Conservation (phyloP, 148 eudicot genomes). For the Fagopyrum esculentum region DNA sequence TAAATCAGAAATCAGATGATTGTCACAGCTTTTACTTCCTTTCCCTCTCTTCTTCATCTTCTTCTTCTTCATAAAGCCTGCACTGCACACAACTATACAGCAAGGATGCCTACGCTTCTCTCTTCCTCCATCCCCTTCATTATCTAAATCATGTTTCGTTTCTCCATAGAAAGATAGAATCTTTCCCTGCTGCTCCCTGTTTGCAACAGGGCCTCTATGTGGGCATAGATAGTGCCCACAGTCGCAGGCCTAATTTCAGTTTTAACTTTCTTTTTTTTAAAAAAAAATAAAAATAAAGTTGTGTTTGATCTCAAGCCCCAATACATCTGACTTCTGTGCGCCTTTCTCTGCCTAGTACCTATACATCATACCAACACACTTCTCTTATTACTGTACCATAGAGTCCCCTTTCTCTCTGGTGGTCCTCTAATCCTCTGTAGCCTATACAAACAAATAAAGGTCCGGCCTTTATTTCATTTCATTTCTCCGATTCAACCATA, state of each 20-base stretch:
- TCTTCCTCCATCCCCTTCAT: slow-evolving; percentile 4
- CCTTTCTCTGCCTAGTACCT: not conserved
- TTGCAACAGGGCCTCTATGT: slow-evolving; percentile 21
- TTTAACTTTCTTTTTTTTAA: not conserved
- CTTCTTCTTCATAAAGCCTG: not conserved
- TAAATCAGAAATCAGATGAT: slow-evolving; percentile 24
- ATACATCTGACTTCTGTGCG: not conserved
- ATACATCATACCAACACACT: not conserved
- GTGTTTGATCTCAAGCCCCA: not conserved
- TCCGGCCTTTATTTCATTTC: too few relatives aligned
- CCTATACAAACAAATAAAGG: too few relatives aligned
- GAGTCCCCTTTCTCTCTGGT: not conserved
- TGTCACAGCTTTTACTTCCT: slow-evolving; percentile 23
- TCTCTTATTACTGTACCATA: not conserved
- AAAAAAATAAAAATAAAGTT: not conserved
- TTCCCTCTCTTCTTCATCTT: slow-evolving; percentile 19
- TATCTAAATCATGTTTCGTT: not conserved
- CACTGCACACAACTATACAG: not conserved
- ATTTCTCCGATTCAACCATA: slow-evolving; percentile 10
- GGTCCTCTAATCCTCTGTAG: slow-evolving; percentile 6
- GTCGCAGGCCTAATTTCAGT: not conserved
- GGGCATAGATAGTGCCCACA: slow-evolving; percentile 10
- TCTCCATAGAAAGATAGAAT: not conserved
- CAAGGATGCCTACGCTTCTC: not conserved
- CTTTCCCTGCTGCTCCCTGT: slow-evolving; percentile 12